These are phyloP conservation scores for Starmerella asiatica DNA, from an alignment of 805 yeast genomes.

Conservation along the genomic window DNA sequence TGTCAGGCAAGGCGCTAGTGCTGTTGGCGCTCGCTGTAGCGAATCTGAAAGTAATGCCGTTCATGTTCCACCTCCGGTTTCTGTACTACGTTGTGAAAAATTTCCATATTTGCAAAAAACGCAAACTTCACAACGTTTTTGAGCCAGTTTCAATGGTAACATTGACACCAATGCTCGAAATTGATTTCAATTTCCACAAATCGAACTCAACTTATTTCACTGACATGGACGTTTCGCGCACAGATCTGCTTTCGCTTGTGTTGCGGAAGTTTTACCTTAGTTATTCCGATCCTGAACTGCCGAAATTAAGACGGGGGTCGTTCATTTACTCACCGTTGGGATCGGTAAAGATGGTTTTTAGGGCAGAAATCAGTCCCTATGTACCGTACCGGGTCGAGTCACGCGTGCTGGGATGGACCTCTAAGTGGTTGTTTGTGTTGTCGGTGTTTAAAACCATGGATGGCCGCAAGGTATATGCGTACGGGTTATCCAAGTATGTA, in stretches of 20 bases:
- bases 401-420: constrained; percentile 66
- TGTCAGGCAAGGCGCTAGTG: constrained; percentile 1
- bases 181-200: constrained; percentile 79
- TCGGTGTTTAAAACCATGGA: constrained; percentile 38
- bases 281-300: constrained; percentile 27
- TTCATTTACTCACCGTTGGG: constrained; percentile 69
- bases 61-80: constrained; percentile 52
- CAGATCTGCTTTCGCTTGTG: constrained; percentile 42
- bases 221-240: constrained; percentile 70
- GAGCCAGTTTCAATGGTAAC: constrained; percentile 27
- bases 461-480: constrained; percentile 33
- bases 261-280: constrained; percentile 44
- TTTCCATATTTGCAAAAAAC: constrained; percentile 28
- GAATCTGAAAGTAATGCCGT: constrained; percentile 53
- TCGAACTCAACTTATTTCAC: constrained; percentile 71
- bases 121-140: constrained; percentile 5
- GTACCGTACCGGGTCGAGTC: constrained; percentile 42
- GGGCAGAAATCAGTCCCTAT: constrained; percentile 61
- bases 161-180: constrained; percentile 61
- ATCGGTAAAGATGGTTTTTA: constrained; percentile 50
- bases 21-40: constrained; percentile 25
- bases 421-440: constrained; percentile 68
- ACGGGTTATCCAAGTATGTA: constrained; percentile 65
- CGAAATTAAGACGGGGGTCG: constrained; percentile 22
- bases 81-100: constrained; percentile 35